Evolutionary conservation across 2,329 filamentous ascomycete genomes (phyloP), one percentile per base, ranked within the genome.

Genomic region (Monilinia fructigena): DNA sequence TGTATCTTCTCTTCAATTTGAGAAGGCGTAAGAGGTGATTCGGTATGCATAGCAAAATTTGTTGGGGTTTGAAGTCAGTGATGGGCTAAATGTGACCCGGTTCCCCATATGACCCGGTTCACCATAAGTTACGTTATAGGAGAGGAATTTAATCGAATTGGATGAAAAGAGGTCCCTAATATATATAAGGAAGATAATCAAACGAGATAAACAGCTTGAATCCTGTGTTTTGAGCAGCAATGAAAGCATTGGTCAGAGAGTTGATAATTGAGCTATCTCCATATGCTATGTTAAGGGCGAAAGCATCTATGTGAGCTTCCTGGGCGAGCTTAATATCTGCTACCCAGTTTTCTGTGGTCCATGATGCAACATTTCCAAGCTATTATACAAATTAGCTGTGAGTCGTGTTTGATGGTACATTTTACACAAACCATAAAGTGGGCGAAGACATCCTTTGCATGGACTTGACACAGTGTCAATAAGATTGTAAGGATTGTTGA

Each of bases 171-270:
- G n/a, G n/a, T n/a, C n/a, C n/a, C n/a, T n/a, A n/a, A n/a, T n/a
- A n/a, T n/a, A n/a, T n/a, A n/a, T n/a, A n/a, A n/a, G n/a, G n/a
- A n/a, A n/a, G n/a, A 31, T 58, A 58, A n/a, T 58, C 40, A 20
- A 58, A 58, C 10, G 55, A 58, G 18, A 58, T 28, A 8, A 58
- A 58, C 23, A 58, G 7, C 26, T 58, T 58, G 18, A 58, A 58
- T n/a, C 40, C 55, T 14, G 20, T 28, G 18, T 18, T 47, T 7
- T 58, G 16, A n/a, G 40, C 40, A 31, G 55, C 23, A 28, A 31
- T 7, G 26, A 58, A 58, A 31, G 40, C 40, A 31, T 47, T 28
- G n/a, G 23, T 16, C 18, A 58, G 18, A 28, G 55, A 58, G 26
- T 58, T 35, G 18, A 40, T 16, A n/a, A 31, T n/a, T 6, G 40